These are phyloP conservation scores for Curvularia spicifera DNA, from an alignment of 2,329 filamentous ascomycete species.

Conservation along the genomic window DNA sequence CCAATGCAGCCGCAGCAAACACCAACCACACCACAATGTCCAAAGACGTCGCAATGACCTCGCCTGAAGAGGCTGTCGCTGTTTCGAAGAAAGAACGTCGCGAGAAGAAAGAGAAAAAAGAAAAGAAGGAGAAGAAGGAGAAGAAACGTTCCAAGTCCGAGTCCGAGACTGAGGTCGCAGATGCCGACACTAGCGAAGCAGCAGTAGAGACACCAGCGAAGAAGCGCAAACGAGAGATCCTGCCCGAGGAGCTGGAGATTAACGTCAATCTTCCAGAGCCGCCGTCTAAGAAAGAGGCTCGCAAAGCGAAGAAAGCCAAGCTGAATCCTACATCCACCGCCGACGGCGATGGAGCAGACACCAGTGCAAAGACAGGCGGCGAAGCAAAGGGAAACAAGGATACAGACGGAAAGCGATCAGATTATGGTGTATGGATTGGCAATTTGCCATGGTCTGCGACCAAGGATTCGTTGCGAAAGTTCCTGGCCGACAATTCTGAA, in stretches of 20 bases:
- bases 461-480: constrained; percentile 74
- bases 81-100: constrained; percentile 31
- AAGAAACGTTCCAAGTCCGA: constrained; percentile 33
- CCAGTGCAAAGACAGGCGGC: constrained; percentile 36
- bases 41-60: constrained; percentile 17
- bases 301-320: constrained; percentile 86
- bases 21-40: constrained; percentile 19
- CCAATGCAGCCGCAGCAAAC: not conserved
- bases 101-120: constrained; percentile 40
- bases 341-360: constrained; percentile 14
- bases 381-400: constrained; percentile 44
- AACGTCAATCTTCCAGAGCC: constrained; percentile 89
- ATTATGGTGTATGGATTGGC: constrained; percentile 92
- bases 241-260: constrained; percentile 76
- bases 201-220: constrained; percentile 35
- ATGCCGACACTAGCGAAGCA: constrained; percentile 19
- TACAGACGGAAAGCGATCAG: constrained; percentile 65
- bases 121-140: constrained; percentile 36
- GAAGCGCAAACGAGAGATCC: constrained; percentile 65
- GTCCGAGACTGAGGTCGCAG: constrained; percentile 18
- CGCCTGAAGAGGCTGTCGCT: constrained; percentile 15
- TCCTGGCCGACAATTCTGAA: constrained; percentile 73
- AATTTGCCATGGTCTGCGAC: constrained; percentile 88
- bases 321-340: constrained; percentile 41
- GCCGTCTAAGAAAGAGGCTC: constrained; percentile 90